These are phyloP conservation scores for Magnusiomyces suaveolens DNA, from an alignment of 1,139 yeast species.

Conservation along the genomic window DNA sequence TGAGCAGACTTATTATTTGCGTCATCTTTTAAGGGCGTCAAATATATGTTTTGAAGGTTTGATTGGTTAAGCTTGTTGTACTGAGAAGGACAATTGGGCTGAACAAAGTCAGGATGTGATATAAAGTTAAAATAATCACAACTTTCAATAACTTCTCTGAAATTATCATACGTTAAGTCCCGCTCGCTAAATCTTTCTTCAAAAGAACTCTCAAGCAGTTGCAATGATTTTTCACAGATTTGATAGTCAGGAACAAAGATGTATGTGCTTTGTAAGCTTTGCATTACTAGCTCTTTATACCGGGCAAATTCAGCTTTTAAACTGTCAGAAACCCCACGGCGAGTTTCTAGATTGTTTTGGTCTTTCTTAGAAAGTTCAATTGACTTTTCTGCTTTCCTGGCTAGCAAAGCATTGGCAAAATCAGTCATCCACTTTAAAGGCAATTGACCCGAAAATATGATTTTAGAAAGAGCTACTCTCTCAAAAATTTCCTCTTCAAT, in stretches of 20 bases:
- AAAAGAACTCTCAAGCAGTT: not conserved
- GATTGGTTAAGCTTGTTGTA: not conserved
- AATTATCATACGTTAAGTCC: not conserved
- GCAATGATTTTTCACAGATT: not conserved
- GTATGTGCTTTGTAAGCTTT: not conserved
- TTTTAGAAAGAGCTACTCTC: not conserved
- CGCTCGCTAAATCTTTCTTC: not conserved
- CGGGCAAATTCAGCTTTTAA: not conserved
- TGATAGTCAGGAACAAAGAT: not conserved
- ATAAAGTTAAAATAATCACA: not conserved
- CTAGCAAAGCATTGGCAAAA: not conserved
- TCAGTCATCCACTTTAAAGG: not conserved
- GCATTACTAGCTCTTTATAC: not conserved
- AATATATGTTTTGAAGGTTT: not conserved
- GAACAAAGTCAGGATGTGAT: not conserved
- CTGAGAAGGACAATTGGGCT: not conserved
- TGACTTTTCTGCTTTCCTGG: not conserved
- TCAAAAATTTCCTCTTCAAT: not conserved
- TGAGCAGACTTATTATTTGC: not conserved
- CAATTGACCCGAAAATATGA: not conserved
- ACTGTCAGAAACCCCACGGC: not conserved
- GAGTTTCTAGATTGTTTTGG: not conserved
- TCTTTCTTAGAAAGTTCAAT: not conserved
- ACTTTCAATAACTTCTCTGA: not conserved
- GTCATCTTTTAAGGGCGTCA: not conserved